phyloP scores from a whole-genome alignment of 768 basidiomycete species.

The Lactarius deliciosus region DNA sequence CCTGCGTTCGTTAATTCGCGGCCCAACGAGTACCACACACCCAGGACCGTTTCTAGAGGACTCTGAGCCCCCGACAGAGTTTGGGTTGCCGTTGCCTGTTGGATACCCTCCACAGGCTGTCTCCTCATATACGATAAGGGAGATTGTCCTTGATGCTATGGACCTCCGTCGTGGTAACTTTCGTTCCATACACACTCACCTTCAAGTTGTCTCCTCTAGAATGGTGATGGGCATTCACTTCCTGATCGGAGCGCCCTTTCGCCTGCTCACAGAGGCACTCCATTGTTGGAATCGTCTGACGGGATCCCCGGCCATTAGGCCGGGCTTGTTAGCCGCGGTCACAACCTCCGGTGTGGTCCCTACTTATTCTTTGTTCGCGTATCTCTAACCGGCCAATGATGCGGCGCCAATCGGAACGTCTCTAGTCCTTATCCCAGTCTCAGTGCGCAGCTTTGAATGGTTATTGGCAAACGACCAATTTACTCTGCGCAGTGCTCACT shows the following conservation, averaged over 20 bases:
- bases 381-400: not conserved
- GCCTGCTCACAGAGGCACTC: not conserved
- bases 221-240: not conserved
- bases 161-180: too few relatives aligned
- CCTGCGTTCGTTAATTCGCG: too few relatives aligned
- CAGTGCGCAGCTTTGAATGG: not conserved
- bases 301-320: not conserved
- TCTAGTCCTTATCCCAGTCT: not conserved
- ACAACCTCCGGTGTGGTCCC: not conserved
- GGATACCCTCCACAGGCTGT: too few relatives aligned
- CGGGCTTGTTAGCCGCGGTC: not conserved
- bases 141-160: too few relatives aligned
- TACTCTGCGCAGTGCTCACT: not conserved
- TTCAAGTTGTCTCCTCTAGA: not conserved
- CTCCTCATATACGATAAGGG: too few relatives aligned
- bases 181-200: not conserved
- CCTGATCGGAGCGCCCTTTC: not conserved
- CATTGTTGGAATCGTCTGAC: not conserved
- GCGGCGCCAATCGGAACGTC: not conserved
- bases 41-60: too few relatives aligned
- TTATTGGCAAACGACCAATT: not conserved
- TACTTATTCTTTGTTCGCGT: not conserved
- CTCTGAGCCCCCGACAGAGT: too few relatives aligned
- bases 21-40: too few relatives aligned
- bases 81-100: too few relatives aligned